Evolutionary conservation across 108 stramenopile species (phyloP).

Genomic region (Nitzschia palea): DNA sequence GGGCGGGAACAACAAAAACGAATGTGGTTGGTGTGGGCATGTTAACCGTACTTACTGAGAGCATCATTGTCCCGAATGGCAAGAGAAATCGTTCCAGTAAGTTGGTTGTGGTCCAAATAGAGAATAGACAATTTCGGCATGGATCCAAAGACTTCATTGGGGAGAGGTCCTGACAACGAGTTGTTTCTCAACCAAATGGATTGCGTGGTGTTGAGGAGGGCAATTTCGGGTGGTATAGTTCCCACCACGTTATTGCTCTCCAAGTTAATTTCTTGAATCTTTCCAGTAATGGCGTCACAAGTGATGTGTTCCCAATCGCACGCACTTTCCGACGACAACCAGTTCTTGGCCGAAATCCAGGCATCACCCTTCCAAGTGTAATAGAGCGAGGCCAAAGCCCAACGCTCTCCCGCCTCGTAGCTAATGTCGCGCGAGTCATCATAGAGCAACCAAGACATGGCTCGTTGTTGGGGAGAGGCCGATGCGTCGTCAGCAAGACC

Average conservation of each 20-base stretch:
- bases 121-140: conserved; percentile 32
- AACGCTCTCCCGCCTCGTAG: conserved; percentile 15
- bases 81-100: conserved; percentile 39
- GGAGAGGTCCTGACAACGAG: conserved; percentile 14
- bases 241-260: conserved; percentile 39
- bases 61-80: conserved; percentile 25
- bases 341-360: conserved; percentile 15
- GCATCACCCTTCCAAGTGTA: conserved; percentile 16
- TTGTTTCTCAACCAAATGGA: conserved; percentile 26
- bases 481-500: background rate
- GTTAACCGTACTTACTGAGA: conserved; percentile 38
- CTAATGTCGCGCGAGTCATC: conserved; percentile 10
- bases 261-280: conserved; percentile 18
- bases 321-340: conserved; percentile 13
- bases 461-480: conserved; percentile 21
- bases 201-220: conserved; percentile 5
- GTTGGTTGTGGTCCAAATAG: conserved; percentile 40
- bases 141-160: conserved; percentile 15
- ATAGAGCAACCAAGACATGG: conserved; percentile 31
- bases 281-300: conserved; percentile 10
- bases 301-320: conserved; percentile 30
- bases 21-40: background rate
- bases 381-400: conserved; percentile 27
- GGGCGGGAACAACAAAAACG: background rate
- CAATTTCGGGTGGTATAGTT: conserved; percentile 27